Percentiles rank a stretch among this genome's conserved stretches.
Evolutionary conservation across 257 asterid genomes (phyloP).

Genomic region (Salvia splendens): DNA sequence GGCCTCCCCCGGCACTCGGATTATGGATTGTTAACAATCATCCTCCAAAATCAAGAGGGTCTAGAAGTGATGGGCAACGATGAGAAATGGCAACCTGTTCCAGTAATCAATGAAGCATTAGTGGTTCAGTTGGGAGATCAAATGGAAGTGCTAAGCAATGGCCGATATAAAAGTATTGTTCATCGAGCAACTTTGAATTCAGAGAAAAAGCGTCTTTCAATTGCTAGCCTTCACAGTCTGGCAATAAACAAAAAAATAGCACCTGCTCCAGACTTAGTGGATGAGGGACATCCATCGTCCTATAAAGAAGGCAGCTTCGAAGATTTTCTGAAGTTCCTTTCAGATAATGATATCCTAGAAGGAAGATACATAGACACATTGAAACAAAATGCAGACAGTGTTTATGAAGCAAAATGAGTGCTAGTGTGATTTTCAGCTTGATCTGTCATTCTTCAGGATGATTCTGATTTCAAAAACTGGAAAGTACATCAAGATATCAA

Average conservation of each 20-base stretch:
- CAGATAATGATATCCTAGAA: constrained; percentile 43
- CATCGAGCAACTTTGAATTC: constrained; percentile 59
- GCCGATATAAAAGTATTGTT: constrained; percentile 48
- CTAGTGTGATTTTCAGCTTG: neutral
- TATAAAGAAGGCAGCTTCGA: constrained; percentile 54
- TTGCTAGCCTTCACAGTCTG: constrained; percentile 64
- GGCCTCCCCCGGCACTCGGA: constrained; percentile 73
- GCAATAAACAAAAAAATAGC: constrained; percentile 46
- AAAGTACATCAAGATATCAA: constrained; percentile 8
- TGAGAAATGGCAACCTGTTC: constrained; percentile 53
- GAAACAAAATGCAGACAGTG: constrained; percentile 33
- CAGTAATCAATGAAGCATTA: constrained; percentile 49
- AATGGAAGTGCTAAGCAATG: constrained; percentile 67
- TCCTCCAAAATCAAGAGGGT: constrained; percentile 57
- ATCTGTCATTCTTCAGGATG: neutral
- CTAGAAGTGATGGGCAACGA: constrained; percentile 49
- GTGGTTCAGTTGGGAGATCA: constrained; percentile 67
- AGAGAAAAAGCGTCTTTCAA: constrained; percentile 48
- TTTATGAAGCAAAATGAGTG: constrained; percentile 17
- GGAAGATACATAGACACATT: constrained; percentile 48
- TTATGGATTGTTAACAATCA: constrained; percentile 46
- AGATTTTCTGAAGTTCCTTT: constrained; percentile 58
- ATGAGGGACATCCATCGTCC: constrained; percentile 43
- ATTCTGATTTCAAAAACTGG: neutral
- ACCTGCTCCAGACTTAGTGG: constrained; percentile 56